Base-by-base conservation (phyloP, 1,284 basidiomycete species). In the Caloboletus firmus region DNA sequence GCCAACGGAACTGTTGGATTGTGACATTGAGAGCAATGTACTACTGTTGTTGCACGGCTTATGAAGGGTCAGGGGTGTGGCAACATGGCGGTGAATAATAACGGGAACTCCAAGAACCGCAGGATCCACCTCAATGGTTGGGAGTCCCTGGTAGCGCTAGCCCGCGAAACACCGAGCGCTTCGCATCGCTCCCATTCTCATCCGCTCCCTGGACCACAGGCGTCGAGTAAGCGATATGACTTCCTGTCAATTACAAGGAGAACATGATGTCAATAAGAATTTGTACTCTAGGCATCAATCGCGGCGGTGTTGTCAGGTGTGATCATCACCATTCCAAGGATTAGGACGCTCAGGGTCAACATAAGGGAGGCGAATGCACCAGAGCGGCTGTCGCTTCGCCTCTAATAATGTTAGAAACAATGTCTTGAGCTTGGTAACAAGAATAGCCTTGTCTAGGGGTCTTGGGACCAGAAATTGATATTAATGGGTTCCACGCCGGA, bases 211-310 rank as follows among this genome's bases (percentile, higher is more conserved):
- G 44, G n/a, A 30, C 15, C 8, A 17, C 52, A 6, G 15, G 8
- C 20, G 3, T 28, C 7, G 5, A 45, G 22, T 81, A 79, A 4
- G 82, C 80, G 59, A 83, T 83, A 22, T 80, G 78, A 57, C 74
- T 75, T 3, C 48, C 17, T n/a, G 28, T 42, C n/a, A 20, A 37
- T 22, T 10, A 17, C 12, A n/a, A 52, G 30, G 36, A 31, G 11
- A 11, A 55, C 9, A 17, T 7, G 22, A 9, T 20, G 28, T 35
- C 11, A 24, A 39, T 17, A 35, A 54, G 15, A 13, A 13, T 53
- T 17, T 11, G 5, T 24, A 30, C 37, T 8, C 18, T 31, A 6
- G 12, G 4, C 4, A 15, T 15, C 34, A 24, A 18, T 31, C 2
- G 15, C n/a, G 15, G 15, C 8, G 10, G n/a, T 11, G 8, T 3